phyloP scores from a whole-genome alignment of 2,329 filamentous ascomycete genomes.

The Neopestalotiopsis sp. region DNA sequence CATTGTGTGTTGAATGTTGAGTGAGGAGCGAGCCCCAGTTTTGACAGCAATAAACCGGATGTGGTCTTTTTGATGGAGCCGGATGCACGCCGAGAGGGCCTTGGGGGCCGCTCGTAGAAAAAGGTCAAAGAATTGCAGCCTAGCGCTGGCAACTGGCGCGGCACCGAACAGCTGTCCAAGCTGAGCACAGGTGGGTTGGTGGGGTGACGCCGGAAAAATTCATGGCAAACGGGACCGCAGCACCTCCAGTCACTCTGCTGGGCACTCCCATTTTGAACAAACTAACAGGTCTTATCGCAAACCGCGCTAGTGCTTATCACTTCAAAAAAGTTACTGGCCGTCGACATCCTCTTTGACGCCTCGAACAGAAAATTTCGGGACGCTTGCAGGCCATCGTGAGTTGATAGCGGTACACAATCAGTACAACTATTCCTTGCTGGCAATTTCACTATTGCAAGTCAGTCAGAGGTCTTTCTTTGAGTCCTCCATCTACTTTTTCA shows the following conservation, averaged over 20 bases:
- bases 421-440: slow-evolving; percentile 5
- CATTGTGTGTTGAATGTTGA: too few relatives aligned
- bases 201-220: not conserved
- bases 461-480: not conserved
- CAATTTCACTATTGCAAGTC: not conserved
- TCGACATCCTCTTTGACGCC: slow-evolving; percentile 3
- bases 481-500: not conserved
- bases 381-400: not conserved
- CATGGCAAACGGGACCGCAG: not conserved
- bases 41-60: too few relatives aligned
- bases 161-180: not conserved
- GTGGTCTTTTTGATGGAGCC: too few relatives aligned
- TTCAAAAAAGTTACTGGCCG: slow-evolving; percentile 12
- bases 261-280: not conserved
- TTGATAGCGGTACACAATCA: not conserved
- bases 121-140: too few relatives aligned
- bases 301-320: slow-evolving; percentile 11
- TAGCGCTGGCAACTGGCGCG: not conserved
- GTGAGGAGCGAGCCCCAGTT: too few relatives aligned
- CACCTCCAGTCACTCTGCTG: too few relatives aligned
- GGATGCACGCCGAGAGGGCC: too few relatives aligned
- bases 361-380: slow-evolving; percentile 15
- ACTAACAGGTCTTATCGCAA: not conserved
- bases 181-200: not conserved
- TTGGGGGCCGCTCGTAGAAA: too few relatives aligned